phyloP scores from a whole-genome alignment of 768 basidiomycete genomes.

The Rhizopogon vulgaris region DNA sequence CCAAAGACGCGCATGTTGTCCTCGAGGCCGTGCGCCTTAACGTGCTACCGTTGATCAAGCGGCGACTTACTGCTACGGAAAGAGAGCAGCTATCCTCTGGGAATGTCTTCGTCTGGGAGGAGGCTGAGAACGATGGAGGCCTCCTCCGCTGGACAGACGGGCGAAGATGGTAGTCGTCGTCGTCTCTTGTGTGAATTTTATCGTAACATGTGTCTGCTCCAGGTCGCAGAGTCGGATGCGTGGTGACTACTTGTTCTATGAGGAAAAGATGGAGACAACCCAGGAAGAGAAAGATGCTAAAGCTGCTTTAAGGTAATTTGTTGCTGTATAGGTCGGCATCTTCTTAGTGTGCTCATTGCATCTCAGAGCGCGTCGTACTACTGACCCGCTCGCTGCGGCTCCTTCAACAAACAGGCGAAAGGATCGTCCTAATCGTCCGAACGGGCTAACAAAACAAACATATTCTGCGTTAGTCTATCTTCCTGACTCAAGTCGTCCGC shows the following conservation, averaged over 20 bases:
- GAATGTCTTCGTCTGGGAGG: slow-evolving; percentile 83
- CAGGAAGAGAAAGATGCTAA: slow-evolving; percentile 76
- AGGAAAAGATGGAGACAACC: slow-evolving; percentile 77
- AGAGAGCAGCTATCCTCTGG: slow-evolving; percentile 65
- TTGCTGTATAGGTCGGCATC: not conserved
- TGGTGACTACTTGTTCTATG: slow-evolving; percentile 78
- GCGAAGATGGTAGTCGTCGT: slow-evolving; percentile 52
- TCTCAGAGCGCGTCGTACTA: slow-evolving; percentile 48
- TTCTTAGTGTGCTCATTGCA: slow-evolving; percentile 7
- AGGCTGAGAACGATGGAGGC: slow-evolving; percentile 68
- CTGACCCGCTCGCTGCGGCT: slow-evolving; percentile 53
- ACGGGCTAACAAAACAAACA: slow-evolving; percentile 83
- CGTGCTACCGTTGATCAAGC: slow-evolving; percentile 63
- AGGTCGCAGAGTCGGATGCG: slow-evolving; percentile 87
- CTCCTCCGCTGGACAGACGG: slow-evolving; percentile 76
- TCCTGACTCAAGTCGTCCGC: slow-evolving; percentile 48
- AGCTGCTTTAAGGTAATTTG: slow-evolving; percentile 64
- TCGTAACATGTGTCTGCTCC: slow-evolving; percentile 4
- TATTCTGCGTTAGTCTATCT: slow-evolving; percentile 72
- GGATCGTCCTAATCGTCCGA: slow-evolving; percentile 70
- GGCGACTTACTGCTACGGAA: slow-evolving; percentile 63
- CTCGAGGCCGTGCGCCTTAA: slow-evolving; percentile 72
- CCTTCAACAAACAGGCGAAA: slow-evolving; percentile 64
- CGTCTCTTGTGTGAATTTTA: not conserved
- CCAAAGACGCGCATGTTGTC: slow-evolving; percentile 71